Evolutionary conservation across 108 stramenopile genomes (phyloP), one percentile per base, ranked within the genome.

Genomic region (Phaeodactylum tricornutum): DNA sequence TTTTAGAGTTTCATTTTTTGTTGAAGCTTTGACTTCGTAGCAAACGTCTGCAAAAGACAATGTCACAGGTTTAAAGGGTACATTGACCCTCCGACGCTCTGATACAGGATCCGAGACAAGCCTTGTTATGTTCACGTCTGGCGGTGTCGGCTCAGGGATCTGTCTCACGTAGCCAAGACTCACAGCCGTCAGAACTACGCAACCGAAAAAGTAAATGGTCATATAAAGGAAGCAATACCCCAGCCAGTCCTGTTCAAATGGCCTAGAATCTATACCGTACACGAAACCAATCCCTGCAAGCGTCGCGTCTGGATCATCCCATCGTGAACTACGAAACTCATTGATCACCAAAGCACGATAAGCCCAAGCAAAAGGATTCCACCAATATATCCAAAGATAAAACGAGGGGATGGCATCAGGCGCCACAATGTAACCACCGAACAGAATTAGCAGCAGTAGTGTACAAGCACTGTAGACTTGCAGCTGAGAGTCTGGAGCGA

Each of bases 321-420:
- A 1, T 7, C 52, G 42, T 4, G 38, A 53, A 11, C 41, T 63
- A 19, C 61, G 66, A 35, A 76, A 67, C 47, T 79, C 75, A 35
- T 74, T 77, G 23, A 78, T 53, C 17, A 74, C 35, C 44, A 84
- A 38, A 4, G 64, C 69, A 23, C 78, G 69, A 42, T 71, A 72
- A 21, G 69, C 66, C 82, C 82, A 84, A 15, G 77, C 71, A 59
- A 84, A 56, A 31, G 82, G 75, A 54, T 77, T 79, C 28, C 48
- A 50, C 66, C 64, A 79, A 50, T 71, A 79, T 0, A 79, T 26
- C 72, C 75, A 84, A 11, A 14, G 39, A 57, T 62, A 79, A 55
- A 77, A 84, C 8, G 50, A 39, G 40, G 82, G 82, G 30, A 84
- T 67, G 2, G 64, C 41, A 21, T 34, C 43, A 8, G 82, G 82